Percentiles rank a stretch among this genome's conserved stretches.
These are phyloP conservation scores for Infundibulicybe gibba DNA, from an alignment of 768 basidiomycete genomes.

Conservation along the genomic window DNA sequence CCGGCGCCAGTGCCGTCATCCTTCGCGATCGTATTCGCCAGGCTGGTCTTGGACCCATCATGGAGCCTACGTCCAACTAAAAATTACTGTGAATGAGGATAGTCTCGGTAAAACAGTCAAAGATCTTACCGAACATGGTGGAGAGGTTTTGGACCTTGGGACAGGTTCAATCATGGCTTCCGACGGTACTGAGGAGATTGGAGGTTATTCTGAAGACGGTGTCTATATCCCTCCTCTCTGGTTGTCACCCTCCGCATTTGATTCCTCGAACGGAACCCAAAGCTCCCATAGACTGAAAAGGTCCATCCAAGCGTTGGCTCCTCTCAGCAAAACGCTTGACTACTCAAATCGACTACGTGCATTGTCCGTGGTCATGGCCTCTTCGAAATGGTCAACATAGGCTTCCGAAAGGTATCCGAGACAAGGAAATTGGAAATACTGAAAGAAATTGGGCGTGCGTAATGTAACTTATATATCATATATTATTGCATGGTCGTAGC, in stretches of 20 bases:
- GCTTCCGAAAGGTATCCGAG: slow-evolving; percentile 66
- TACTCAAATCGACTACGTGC: slow-evolving; percentile 78
- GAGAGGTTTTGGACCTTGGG: slow-evolving; percentile 72
- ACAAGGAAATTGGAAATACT: slow-evolving; percentile 68
- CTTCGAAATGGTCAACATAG: slow-evolving; percentile 79
- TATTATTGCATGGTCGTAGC: slow-evolving; percentile 1
- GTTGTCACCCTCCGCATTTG: slow-evolving; percentile 66
- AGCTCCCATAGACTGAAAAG: slow-evolving; percentile 45
- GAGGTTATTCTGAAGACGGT: slow-evolving; percentile 54
- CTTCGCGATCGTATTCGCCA: slow-evolving; percentile 58
- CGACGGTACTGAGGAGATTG: slow-evolving; percentile 32
- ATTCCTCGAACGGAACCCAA: slow-evolving; percentile 19
- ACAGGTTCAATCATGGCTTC: slow-evolving; percentile 31
- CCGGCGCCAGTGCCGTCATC: slow-evolving; percentile 62
- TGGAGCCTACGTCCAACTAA: slow-evolving; percentile 79
- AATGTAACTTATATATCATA: slow-evolving; percentile 14
- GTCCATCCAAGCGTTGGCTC: slow-evolving; percentile 69
- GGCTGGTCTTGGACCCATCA: slow-evolving; percentile 66
- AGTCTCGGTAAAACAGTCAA: slow-evolving; percentile 75
- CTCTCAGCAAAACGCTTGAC: slow-evolving; percentile 79
- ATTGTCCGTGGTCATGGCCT: slow-evolving; percentile 73
- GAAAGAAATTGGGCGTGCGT: slow-evolving; percentile 75
- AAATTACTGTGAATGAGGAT: slow-evolving; percentile 63
- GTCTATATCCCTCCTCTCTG: slow-evolving; percentile 73
- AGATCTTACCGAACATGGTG: slow-evolving; percentile 80